A percentile compares a stretch with the other conserved stretches of the same genome.
Conservation (phyloP, 225 moss, liverwort and hornwort genomes). For the Marchantia polymorpha region DNA sequence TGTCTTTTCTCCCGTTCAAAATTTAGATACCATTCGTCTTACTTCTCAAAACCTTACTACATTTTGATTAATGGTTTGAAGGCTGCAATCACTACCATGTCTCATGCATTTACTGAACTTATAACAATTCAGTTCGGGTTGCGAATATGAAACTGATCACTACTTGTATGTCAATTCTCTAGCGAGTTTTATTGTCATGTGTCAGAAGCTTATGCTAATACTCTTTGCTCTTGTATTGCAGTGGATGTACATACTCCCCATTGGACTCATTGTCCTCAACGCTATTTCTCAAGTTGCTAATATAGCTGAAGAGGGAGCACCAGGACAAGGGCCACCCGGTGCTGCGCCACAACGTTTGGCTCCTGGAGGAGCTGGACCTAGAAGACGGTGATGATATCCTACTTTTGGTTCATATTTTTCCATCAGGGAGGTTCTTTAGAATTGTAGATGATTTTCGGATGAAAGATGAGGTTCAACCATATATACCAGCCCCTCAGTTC, state of each 20-base stretch:
- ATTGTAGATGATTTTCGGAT: background rate
- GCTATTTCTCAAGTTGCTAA: conserved; percentile 72
- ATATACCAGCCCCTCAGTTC: background rate
- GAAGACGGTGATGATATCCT: conserved; percentile 33
- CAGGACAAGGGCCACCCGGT: conserved; percentile 58
- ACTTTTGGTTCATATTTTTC: background rate
- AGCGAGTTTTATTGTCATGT: background rate
- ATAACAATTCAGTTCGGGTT: background rate
- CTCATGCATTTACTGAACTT: too few relatives aligned
- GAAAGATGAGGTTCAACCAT: background rate
- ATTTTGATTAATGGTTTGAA: too few relatives aligned
- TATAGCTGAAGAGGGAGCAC: conserved; percentile 74
- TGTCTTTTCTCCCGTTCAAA: too few relatives aligned
- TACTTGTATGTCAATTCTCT: background rate
- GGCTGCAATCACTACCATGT: too few relatives aligned
- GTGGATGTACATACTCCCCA: conserved; percentile 97
- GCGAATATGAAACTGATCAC: background rate
- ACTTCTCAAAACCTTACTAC: too few relatives aligned
- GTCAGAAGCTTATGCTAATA: background rate
- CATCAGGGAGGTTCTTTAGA: too few relatives aligned
- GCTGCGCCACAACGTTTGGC: conserved; percentile 41
- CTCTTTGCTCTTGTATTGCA: conserved; percentile 30
- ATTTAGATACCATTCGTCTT: too few relatives aligned
- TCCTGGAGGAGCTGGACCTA: conserved; percentile 31
- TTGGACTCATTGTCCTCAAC: conserved; percentile 77